These are phyloP conservation scores for Actinomortierella wolfii DNA, from an alignment of 371 early-diverging fungal genomes.

Conservation along the genomic window DNA sequence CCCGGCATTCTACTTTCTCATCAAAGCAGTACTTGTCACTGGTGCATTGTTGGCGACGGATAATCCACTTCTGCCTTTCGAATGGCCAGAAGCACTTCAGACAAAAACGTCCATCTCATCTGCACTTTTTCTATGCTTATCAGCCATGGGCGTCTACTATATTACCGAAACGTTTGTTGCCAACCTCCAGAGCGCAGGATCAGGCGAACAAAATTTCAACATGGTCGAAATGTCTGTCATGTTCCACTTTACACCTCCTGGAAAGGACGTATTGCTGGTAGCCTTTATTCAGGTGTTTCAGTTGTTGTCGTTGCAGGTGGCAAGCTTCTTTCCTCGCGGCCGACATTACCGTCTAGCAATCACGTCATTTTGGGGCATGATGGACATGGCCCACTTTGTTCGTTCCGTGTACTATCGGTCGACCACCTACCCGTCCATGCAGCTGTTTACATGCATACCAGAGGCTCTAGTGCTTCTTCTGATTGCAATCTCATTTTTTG, in stretches of 20 bases:
- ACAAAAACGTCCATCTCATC: slow-evolving; percentile 8
- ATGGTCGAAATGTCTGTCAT: slow-evolving; percentile 49
- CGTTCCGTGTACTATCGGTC: slow-evolving; percentile 29
- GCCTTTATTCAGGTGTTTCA: slow-evolving; percentile 45
- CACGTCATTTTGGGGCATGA: slow-evolving; percentile 45
- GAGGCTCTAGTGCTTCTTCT: slow-evolving; percentile 47
- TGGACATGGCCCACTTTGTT: slow-evolving; percentile 40
- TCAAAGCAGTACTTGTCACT: slow-evolving; percentile 30
- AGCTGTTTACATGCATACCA: slow-evolving; percentile 38
- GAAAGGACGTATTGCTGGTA: slow-evolving; percentile 43
- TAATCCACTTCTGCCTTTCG: slow-evolving; percentile 7
- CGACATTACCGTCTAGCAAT: slow-evolving; percentile 33
- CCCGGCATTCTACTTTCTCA: slow-evolving; percentile 42
- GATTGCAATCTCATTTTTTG: slow-evolving; percentile 32
- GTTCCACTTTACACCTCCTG: slow-evolving; percentile 42
- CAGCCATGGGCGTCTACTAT: slow-evolving; percentile 44
- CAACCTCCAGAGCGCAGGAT: slow-evolving; percentile 23
- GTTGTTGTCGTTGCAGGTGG: slow-evolving; percentile 34
- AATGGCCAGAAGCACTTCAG: slow-evolving; percentile 6
- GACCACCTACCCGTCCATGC: slow-evolving; percentile 39
- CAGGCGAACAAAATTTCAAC: slow-evolving; percentile 34
- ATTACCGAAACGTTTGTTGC: slow-evolving; percentile 39
- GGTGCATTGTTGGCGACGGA: slow-evolving; percentile 26
- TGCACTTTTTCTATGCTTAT: slow-evolving; percentile 44
- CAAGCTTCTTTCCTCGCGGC: slow-evolving; percentile 29